Conservation (phyloP, 441 rosid species). For the Mallotus japonicus region DNA sequence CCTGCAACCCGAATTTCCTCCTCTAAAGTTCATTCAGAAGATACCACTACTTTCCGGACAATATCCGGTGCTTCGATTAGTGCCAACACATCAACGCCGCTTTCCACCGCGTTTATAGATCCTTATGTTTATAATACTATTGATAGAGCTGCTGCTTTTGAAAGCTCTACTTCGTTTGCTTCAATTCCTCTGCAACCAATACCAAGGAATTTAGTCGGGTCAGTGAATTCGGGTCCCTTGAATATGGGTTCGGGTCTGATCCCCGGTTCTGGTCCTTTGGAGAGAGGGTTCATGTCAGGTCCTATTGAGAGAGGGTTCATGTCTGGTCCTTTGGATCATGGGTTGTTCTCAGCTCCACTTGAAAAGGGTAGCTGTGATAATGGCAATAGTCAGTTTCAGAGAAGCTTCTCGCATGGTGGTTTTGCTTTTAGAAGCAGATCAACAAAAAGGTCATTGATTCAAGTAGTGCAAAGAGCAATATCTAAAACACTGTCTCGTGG, state of each 20-base stretch:
- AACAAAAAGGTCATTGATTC: slow-evolving; percentile 32
- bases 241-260: not conserved
- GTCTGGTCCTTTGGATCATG: slow-evolving; percentile 67
- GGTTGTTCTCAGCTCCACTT: slow-evolving; percentile 52
- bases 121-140: slow-evolving; percentile 31
- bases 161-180: slow-evolving; percentile 48
- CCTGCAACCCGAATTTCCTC: slow-evolving; percentile 28
- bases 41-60: slow-evolving; percentile 46
- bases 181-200: slow-evolving; percentile 48
- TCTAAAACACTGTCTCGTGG: slow-evolving; percentile 48
- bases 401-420: slow-evolving; percentile 41
- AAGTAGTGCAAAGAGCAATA: slow-evolving; percentile 35
- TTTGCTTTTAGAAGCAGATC: slow-evolving; percentile 40
- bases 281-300: slow-evolving; percentile 78
- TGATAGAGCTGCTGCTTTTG: slow-evolving; percentile 49
- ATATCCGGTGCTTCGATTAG: slow-evolving; percentile 57
- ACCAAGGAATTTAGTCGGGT: slow-evolving; percentile 36
- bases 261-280: slow-evolving; percentile 55
- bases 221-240: slow-evolving; percentile 40
- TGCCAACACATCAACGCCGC: slow-evolving; percentile 55
- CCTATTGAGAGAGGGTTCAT: slow-evolving; percentile 75
- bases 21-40: slow-evolving; percentile 46
- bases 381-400: slow-evolving; percentile 10
- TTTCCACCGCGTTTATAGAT: slow-evolving; percentile 43
- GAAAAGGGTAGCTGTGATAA: slow-evolving; percentile 26